These are phyloP conservation scores for Syncephalis fuscata DNA, from an alignment of 371 early-diverging fungal species.

Conservation along the genomic window DNA sequence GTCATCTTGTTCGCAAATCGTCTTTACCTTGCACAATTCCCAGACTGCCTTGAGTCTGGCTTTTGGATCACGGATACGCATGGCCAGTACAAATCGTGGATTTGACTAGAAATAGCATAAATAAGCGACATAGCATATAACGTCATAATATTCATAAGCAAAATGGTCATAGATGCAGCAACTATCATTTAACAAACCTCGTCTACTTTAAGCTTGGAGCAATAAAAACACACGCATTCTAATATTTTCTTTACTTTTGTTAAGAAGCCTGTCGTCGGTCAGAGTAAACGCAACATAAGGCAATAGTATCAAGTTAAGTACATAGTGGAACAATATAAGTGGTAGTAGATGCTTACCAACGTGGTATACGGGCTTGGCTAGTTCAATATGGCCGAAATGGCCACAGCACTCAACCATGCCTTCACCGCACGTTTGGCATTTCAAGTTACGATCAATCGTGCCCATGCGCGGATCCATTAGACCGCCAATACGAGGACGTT, in stretches of 20 bases:
- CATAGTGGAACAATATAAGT: constrained; percentile 2
- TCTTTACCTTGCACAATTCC: constrained; percentile 79
- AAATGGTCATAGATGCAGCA: not conserved
- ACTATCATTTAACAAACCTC: too few relatives aligned
- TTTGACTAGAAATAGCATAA: constrained; percentile 25
- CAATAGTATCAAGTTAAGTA: constrained; percentile 1
- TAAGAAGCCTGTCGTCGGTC: constrained; percentile 36
- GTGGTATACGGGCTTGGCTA: constrained; percentile 97
- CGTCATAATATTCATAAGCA: not conserved
- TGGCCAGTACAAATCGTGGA: constrained; percentile 51
- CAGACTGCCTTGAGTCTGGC: constrained; percentile 77
- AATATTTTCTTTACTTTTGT: constrained; percentile 93
- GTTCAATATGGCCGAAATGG: constrained; percentile 98
- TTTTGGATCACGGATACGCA: constrained; percentile 55
- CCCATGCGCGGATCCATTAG: constrained; percentile 98
- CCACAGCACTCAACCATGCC: constrained; percentile 96
- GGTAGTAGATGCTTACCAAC: constrained; percentile 33
- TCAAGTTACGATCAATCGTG: constrained; percentile 95
- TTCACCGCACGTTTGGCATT: constrained; percentile 96
- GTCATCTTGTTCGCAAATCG: constrained; percentile 74
- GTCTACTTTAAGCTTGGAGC: constrained; percentile 92
- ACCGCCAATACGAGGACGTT: constrained; percentile 68
- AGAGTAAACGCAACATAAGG: not conserved
- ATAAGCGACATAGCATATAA: not conserved
- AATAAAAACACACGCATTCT: constrained; percentile 97